A percentile compares a stretch with the other conserved stretches of the same genome.
Conservation (phyloP, 75 land plant species). For the Selaginella tamariscina region DNA sequence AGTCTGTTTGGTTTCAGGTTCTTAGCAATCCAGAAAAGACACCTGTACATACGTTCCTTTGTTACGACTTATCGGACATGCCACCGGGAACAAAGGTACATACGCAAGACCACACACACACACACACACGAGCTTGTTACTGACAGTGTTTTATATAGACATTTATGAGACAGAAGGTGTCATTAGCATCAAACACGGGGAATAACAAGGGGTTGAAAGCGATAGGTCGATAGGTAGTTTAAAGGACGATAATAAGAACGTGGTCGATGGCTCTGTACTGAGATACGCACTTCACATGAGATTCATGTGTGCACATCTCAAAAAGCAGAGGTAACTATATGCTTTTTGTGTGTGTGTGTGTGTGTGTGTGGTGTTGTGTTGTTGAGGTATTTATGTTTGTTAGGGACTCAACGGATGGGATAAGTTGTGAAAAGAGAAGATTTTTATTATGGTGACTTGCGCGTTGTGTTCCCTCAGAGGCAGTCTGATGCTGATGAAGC, state of each 20-base stretch:
- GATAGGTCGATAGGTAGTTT: too few species aligned
- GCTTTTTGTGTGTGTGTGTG: too few species aligned
- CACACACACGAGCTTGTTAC: neutral
- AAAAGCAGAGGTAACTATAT: conserved; percentile 22
- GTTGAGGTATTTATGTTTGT: too few species aligned
- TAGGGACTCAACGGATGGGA: too few species aligned
- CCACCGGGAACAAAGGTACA: conserved; percentile 92
- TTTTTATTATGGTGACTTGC: conserved; percentile 88
- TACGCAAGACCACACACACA: neutral
- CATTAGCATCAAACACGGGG: conserved; percentile 32
- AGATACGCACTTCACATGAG: conserved; percentile 90
- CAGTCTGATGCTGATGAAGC: conserved; percentile 95
- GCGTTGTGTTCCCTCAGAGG: conserved; percentile 96
- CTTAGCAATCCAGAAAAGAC: conserved; percentile 97
- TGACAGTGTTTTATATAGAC: conserved; percentile 38
- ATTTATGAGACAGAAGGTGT: conserved; percentile 79
- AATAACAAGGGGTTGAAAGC: conserved; percentile 16
- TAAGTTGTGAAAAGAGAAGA: conserved; percentile 48
- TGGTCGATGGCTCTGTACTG: conserved; percentile 50
- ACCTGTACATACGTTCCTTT: conserved; percentile 85
- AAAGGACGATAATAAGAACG: too few species aligned
- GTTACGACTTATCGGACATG: conserved; percentile 95
- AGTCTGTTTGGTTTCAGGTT: conserved; percentile 38
- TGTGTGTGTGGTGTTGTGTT: too few species aligned
- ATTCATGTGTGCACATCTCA: conserved; percentile 62